Evolutionary conservation across 2,329 filamentous ascomycete species (phyloP), one percentile per base, ranked within the genome.

Genomic region (Albophoma yamanashiensis): DNA sequence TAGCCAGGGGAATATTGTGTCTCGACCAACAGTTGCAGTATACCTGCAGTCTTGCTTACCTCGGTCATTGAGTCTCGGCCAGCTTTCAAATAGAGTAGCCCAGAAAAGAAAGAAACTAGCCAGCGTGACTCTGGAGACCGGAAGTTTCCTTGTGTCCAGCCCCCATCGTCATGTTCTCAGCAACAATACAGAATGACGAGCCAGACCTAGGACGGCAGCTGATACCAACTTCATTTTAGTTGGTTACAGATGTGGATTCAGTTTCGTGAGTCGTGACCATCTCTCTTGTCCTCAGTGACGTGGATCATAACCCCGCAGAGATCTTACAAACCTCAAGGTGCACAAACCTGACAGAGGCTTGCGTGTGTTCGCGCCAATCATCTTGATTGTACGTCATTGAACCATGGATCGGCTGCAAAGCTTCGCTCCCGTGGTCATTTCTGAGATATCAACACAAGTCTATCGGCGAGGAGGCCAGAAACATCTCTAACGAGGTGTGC

Each of bases 241-340:
- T 36, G 17, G 22, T 60, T 43, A 34, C 59, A 57, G 31, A 45
- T 27, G 14, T 50, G 40, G 42, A 60, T n/a, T n/a, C n/a, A 60
- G 42, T 56, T 14, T 4, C 56, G 56, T 20, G 22, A 39, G 14
- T 50, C 59, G 27, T 58, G 56, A 40, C 55, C 47, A 34, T 47
- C 39, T 1, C 36, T 57, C 8, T 34, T 14, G 31, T 61, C 52
- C 56, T 61, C 47, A 17, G 58, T 43, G 39, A 58, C 39, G 52
- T 58, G 59, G 45, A 50, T 61, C 47, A 61, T 61, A 38, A 52
- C 56, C 20, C 59, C 56, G 56, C 56, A 58, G 31, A 63, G 22
- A 55, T 40, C 25, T 56, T 62, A n/a, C 47, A 57, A 20, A 56
- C 56, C 34, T 63, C 56, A 58, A 60, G 58, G 50, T 62, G 64